Evolutionary conservation across 2,329 filamentous ascomycete species (phyloP).

Genomic region (Penicillium hordei): DNA sequence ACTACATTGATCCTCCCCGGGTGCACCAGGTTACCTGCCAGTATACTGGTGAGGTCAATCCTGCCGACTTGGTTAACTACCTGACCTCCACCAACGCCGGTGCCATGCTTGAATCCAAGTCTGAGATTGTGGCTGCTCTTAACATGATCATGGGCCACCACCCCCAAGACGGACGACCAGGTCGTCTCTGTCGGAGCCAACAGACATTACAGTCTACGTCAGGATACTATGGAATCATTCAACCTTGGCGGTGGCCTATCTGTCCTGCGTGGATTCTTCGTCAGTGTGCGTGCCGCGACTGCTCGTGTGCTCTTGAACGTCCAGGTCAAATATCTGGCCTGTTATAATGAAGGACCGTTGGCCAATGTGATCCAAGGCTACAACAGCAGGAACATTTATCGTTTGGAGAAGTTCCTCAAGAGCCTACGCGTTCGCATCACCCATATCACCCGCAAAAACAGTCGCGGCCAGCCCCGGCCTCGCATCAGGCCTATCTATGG

Average conservation of each 20-base stretch:
- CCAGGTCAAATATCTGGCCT: conserved; percentile 61
- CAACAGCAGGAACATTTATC: conserved; percentile 21
- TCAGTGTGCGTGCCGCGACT: conserved; percentile 60
- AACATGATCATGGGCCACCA: conserved; percentile 58
- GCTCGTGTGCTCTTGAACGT: conserved; percentile 61
- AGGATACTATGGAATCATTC: conserved; percentile 31
- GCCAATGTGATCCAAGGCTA: conserved; percentile 35
- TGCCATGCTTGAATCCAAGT: conserved; percentile 45
- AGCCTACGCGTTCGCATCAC: conserved; percentile 42
- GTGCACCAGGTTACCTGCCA: conserved; percentile 40
- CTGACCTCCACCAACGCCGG: conserved; percentile 38
- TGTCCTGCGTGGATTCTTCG: conserved; percentile 61
- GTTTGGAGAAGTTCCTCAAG: conserved; percentile 40
- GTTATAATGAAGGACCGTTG: conserved; percentile 53
- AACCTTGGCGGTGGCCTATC: conserved; percentile 54
- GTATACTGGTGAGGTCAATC: conserved; percentile 35
- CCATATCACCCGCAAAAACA: conserved; percentile 43
- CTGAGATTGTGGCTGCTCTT: conserved; percentile 56
- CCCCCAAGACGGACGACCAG: conserved; percentile 43
- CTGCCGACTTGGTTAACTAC: conserved; percentile 48
- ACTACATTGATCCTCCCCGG: conserved; percentile 31
- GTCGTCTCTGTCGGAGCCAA: conserved; percentile 54
- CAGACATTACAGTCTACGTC: conserved; percentile 51
- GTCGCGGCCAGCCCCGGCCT: conserved; percentile 33
- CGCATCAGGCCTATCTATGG: conserved; percentile 49